phyloP scores from a whole-genome alignment of 2,329 filamentous ascomycete species.

The Elsinoe necatrix region DNA sequence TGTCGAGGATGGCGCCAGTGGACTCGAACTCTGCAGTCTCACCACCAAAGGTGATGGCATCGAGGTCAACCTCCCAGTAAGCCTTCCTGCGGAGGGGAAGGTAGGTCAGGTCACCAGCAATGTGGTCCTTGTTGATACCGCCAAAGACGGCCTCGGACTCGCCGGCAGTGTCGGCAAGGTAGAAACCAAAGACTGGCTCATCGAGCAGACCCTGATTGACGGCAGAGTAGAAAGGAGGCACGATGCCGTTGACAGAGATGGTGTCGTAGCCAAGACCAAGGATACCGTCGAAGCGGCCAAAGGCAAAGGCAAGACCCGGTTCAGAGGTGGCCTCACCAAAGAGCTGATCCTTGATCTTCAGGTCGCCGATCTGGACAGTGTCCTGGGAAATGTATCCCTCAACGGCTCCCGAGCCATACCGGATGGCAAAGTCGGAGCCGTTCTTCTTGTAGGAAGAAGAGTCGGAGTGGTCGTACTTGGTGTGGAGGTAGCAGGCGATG shows the following conservation, averaged over 20 bases:
- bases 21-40: conserved; percentile 81
- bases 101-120: conserved; percentile 78
- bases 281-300: conserved; percentile 95
- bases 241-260: conserved; percentile 93
- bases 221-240: conserved; percentile 96
- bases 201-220: conserved; percentile 82
- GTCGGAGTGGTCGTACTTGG: conserved; percentile 83
- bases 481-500: conserved; percentile 96
- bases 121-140: conserved; percentile 74
- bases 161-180: conserved; percentile 69
- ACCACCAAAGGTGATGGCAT: conserved; percentile 81
- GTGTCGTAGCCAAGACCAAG: conserved; percentile 88
- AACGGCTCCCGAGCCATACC: conserved; percentile 89
- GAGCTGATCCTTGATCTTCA: conserved; percentile 79
- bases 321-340: conserved; percentile 95
- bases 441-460: conserved; percentile 94
- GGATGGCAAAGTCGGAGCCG: conserved; percentile 83
- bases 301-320: conserved; percentile 94
- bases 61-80: conserved; percentile 98
- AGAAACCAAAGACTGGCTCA: conserved; percentile 92
- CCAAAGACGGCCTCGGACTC: conserved; percentile 86
- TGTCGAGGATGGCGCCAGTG: conserved; percentile 96
- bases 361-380: conserved; percentile 74
- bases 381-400: conserved; percentile 92
- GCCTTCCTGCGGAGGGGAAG: conserved; percentile 96